Evolutionary conservation across 2,329 filamentous ascomycete species (phyloP).

Genomic region (Ophiostoma angusticollis): DNA sequence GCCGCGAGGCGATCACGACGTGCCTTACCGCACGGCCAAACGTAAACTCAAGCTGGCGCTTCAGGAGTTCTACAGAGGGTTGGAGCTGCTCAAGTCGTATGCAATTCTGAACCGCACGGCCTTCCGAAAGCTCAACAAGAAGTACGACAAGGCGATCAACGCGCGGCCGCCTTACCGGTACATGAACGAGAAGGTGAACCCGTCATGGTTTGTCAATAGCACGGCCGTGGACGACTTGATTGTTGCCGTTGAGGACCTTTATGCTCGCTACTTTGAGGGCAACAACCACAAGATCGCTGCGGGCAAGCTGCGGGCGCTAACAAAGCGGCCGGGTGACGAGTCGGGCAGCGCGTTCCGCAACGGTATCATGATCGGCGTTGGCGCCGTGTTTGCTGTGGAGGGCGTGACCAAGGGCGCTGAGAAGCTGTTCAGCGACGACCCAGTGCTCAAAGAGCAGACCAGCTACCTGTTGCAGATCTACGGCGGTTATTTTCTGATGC

Average conservation of each 20-base stretch:
- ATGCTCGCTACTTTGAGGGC: constrained; percentile 85
- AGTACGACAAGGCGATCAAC: constrained; percentile 86
- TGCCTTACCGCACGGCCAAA: constrained; percentile 80
- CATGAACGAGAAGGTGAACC: constrained; percentile 84
- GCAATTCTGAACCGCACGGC: constrained; percentile 81
- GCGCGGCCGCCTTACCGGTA: constrained; percentile 67
- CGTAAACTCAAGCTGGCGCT: constrained; percentile 81
- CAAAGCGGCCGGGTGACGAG: constrained; percentile 42
- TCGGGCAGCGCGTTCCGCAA: constrained; percentile 47
- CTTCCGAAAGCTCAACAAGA: constrained; percentile 96
- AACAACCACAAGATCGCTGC: constrained; percentile 87
- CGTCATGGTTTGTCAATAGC: constrained; percentile 83
- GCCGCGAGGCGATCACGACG: constrained; percentile 42
- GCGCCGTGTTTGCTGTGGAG: constrained; percentile 52
- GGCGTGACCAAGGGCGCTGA: constrained; percentile 48
- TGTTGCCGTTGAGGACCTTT: constrained; percentile 73
- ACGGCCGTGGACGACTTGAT: constrained; percentile 73
- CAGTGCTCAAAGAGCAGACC: constrained; percentile 37
- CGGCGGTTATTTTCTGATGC: constrained; percentile 76
- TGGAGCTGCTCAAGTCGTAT: constrained; percentile 88
- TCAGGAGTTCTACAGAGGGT: constrained; percentile 82
- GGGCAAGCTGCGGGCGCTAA: constrained; percentile 68
- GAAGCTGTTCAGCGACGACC: constrained; percentile 38
- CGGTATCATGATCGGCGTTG: constrained; percentile 55
- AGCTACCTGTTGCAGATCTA: constrained; percentile 78